phyloP scores from a whole-genome alignment of 495 filamentous ascomycete species.

The Neurospora africana region DNA sequence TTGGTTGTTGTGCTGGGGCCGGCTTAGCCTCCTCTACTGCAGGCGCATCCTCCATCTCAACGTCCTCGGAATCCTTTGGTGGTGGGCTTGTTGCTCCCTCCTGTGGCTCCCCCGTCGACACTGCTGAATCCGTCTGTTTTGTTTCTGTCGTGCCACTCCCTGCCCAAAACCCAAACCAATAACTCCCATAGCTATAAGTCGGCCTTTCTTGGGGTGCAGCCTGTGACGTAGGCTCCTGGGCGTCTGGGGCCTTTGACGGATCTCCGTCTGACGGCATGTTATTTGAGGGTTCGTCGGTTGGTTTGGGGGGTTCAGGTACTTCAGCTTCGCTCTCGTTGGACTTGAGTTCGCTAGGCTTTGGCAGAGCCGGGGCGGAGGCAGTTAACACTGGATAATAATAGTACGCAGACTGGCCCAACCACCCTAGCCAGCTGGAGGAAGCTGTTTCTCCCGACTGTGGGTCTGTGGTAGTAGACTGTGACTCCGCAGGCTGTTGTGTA shows the following conservation, averaged over 20 bases:
- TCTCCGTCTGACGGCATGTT: conserved; percentile 3
- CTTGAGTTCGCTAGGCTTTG: conserved; percentile 13
- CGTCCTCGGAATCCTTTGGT: conserved; percentile 22
- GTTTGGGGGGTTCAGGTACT: conserved; percentile 2
- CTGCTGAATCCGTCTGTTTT: not conserved
- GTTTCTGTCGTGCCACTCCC: not conserved
- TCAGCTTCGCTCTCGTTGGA: conserved; percentile 15
- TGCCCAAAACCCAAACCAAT: conserved; percentile 45
- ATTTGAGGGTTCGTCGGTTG: conserved; percentile 6
- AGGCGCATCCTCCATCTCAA: conserved; percentile 30
- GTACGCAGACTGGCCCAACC: conserved; percentile 34
- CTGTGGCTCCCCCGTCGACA: conserved; percentile 6
- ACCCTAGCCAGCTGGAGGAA: conserved; percentile 47
- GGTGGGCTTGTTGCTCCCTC: conserved; percentile 9
- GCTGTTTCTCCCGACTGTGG: conserved; percentile 23
- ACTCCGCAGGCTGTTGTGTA: conserved; percentile 6
- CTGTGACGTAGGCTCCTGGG: conserved; percentile 13
- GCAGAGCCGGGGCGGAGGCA: not conserved
- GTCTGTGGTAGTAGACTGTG: conserved; percentile 5
- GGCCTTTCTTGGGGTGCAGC: conserved; percentile 4
- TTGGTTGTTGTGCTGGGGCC: conserved; percentile 16
- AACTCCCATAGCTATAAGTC: conserved; percentile 21
- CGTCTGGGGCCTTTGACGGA: conserved; percentile 14
- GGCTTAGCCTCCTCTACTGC: conserved; percentile 6
- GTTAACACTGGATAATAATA: conserved; percentile 11